These are phyloP conservation scores for Acaromyces ingoldii DNA, from an alignment of 1,284 basidiomycete species.

Conservation along the genomic window DNA sequence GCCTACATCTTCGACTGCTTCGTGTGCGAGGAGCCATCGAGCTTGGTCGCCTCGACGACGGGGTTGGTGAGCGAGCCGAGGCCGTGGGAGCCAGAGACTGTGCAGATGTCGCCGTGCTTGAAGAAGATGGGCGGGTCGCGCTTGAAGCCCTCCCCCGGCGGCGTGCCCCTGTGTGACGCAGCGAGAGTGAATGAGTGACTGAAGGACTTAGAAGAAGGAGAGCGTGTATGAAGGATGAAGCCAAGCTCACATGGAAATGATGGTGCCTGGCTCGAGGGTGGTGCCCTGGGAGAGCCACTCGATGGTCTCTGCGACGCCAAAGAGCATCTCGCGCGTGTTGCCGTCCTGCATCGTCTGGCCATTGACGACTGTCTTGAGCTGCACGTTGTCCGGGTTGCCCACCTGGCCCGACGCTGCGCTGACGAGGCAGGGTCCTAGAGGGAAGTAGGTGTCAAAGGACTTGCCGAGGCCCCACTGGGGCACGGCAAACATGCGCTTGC, in stretches of 20 bases:
- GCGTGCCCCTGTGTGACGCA: slow-evolving; percentile 19
- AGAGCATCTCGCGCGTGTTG: slow-evolving; percentile 56
- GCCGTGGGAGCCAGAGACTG: slow-evolving; percentile 55
- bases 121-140: slow-evolving; percentile 67
- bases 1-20: background rate
- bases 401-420: slow-evolving; percentile 56
- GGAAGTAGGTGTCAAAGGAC: slow-evolving; percentile 26
- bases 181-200: background rate
- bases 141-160: slow-evolving; percentile 66
- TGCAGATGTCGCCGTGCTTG: slow-evolving; percentile 69
- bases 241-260: slow-evolving; percentile 80
- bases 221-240: too few species aligned
- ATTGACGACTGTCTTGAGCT: slow-evolving; percentile 57
- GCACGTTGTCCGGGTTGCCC: slow-evolving; percentile 66
- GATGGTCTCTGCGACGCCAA: slow-evolving; percentile 33
- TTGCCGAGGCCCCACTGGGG: slow-evolving; percentile 36
- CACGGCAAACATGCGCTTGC: slow-evolving; percentile 33
- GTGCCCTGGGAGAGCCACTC: slow-evolving; percentile 53
- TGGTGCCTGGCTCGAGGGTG: slow-evolving; percentile 72
- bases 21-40: too few species aligned
- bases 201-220: slow-evolving; percentile 56
- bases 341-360: slow-evolving; percentile 62
- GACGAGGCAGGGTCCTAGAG: slow-evolving; percentile 15
- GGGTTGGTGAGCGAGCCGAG: slow-evolving; percentile 67
- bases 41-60: slow-evolving; percentile 62